phyloP scores from a whole-genome alignment of 2,329 filamentous ascomycete genomes.

The Ascochyta rabiei region DNA sequence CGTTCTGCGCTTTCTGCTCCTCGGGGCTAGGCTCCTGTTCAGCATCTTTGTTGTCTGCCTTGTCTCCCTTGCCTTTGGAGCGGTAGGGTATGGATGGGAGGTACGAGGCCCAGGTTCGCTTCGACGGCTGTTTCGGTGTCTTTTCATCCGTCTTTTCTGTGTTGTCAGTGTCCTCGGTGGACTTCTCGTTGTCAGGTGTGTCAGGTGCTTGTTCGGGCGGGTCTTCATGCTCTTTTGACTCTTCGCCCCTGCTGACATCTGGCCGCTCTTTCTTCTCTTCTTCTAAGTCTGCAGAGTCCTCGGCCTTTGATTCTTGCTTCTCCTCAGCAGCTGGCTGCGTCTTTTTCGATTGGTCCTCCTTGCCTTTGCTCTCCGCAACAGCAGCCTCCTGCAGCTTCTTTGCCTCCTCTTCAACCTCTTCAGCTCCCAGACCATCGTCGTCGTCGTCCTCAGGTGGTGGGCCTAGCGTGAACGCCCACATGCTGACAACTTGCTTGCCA shows the following conservation, averaged over 20 bases:
- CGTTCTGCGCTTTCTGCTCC: slow-evolving; percentile 42
- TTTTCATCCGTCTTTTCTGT: slow-evolving; percentile 25
- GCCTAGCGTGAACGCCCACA: slow-evolving; percentile 57
- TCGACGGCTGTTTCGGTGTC: slow-evolving; percentile 26
- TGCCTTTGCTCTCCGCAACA: slow-evolving; percentile 9
- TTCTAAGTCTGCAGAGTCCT: not conserved
- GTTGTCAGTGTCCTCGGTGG: slow-evolving; percentile 14
- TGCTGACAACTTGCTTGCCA: slow-evolving; percentile 57
- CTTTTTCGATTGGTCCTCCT: slow-evolving; percentile 9
- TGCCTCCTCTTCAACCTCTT: slow-evolving; percentile 34
- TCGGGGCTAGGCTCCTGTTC: slow-evolving; percentile 33
- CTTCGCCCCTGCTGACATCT: not conserved
- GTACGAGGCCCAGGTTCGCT: slow-evolving; percentile 49
- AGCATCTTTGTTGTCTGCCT: slow-evolving; percentile 23
- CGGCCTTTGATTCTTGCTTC: slow-evolving; percentile 1
- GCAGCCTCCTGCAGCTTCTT: slow-evolving; percentile 30
- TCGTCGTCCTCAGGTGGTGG: slow-evolving; percentile 51
- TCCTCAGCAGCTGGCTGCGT: not conserved
- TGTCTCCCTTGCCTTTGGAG: slow-evolving; percentile 29
- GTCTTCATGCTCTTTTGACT: slow-evolving; percentile 15
- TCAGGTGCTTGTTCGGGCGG: slow-evolving; percentile 42
- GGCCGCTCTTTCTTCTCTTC: slow-evolving; percentile 1
- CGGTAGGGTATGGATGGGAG: slow-evolving; percentile 48
- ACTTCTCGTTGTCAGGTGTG: slow-evolving; percentile 29
- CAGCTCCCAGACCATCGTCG: slow-evolving; percentile 25